Evolutionary conservation across 257 asterid species (phyloP).

Genomic region (Capsicum baccatum): DNA sequence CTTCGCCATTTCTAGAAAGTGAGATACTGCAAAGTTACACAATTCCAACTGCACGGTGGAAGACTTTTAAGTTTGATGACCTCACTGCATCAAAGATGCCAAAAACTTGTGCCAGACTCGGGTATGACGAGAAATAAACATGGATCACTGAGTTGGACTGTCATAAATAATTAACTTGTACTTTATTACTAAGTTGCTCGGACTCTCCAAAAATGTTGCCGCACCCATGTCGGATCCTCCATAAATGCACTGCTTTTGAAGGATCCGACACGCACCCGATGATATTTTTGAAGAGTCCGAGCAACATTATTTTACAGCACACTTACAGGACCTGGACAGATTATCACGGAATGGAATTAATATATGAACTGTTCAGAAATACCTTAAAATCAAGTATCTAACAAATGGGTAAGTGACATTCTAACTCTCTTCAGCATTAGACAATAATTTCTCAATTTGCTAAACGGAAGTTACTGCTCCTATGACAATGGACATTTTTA

Average conservation of each 20-base stretch:
- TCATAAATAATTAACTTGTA: background rate
- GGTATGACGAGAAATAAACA: background rate
- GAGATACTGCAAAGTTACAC: background rate
- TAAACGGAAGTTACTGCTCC: background rate
- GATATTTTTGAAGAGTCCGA: no score
- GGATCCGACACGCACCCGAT: no score
- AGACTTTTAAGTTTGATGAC: no score
- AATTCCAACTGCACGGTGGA: background rate
- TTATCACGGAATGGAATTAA: background rate
- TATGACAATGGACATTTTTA: background rate
- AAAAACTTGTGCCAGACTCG: background rate
- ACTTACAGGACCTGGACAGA: background rate
- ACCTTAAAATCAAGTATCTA: background rate
- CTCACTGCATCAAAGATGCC: background rate
- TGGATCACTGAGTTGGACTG: background rate
- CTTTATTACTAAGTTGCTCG: no score
- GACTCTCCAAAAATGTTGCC: no score
- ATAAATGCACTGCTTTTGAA: no score
- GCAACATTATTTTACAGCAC: background rate
- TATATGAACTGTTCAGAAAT: background rate
- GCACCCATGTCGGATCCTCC: no score
- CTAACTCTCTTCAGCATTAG: background rate
- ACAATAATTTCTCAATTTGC: background rate
- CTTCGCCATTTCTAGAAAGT: background rate
- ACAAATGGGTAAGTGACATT: background rate